phyloP scores from a whole-genome alignment of 2,329 filamentous ascomycete species.

The Xenoacremonium recifei region DNA sequence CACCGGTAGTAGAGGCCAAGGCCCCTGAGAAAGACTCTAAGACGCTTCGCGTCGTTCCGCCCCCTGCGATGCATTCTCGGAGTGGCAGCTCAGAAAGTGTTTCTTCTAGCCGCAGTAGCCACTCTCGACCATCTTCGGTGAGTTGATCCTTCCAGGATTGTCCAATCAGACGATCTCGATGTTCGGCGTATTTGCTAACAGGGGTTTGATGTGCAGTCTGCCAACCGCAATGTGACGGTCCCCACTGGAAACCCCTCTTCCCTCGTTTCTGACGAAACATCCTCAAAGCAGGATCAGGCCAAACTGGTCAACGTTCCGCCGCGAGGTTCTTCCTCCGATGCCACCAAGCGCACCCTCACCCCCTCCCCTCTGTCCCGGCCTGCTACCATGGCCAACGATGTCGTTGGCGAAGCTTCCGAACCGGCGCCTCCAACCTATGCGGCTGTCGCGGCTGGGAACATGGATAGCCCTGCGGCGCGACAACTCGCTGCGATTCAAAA shows the following conservation, averaged over 20 bases:
- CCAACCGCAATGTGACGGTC: conserved; percentile 56
- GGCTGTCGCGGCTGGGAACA: conserved; percentile 34
- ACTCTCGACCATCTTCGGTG: conserved; percentile 65
- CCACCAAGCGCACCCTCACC: conserved; percentile 61
- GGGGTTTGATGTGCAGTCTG: conserved; percentile 50
- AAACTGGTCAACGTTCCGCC: conserved; percentile 59
- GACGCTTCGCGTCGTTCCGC: conserved; percentile 35
- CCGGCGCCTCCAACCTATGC: conserved; percentile 25
- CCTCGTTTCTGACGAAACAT: conserved; percentile 45
- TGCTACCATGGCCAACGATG: conserved; percentile 59
- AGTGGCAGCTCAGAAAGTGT: conserved; percentile 66
- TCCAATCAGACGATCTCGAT: conserved; percentile 43
- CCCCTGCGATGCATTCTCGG: conserved; percentile 32
- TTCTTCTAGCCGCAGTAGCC: conserved; percentile 55
- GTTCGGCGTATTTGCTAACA: conserved; percentile 46
- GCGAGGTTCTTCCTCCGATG: conserved; percentile 64
- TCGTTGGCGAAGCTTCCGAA: conserved; percentile 41
- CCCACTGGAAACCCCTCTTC: conserved; percentile 54
- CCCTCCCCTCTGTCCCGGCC: conserved; percentile 76
- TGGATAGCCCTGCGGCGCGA: conserved; percentile 71
- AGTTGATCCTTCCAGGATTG: conserved; percentile 42
- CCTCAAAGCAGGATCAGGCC: conserved; percentile 50
- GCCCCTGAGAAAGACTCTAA: conserved; percentile 39
- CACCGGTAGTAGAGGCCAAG: conserved; percentile 13
- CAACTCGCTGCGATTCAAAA: conserved; percentile 88